Evolutionary conservation across 352 stramenopile species (phyloP).

Genomic region (Phytophthora colocasiae): DNA sequence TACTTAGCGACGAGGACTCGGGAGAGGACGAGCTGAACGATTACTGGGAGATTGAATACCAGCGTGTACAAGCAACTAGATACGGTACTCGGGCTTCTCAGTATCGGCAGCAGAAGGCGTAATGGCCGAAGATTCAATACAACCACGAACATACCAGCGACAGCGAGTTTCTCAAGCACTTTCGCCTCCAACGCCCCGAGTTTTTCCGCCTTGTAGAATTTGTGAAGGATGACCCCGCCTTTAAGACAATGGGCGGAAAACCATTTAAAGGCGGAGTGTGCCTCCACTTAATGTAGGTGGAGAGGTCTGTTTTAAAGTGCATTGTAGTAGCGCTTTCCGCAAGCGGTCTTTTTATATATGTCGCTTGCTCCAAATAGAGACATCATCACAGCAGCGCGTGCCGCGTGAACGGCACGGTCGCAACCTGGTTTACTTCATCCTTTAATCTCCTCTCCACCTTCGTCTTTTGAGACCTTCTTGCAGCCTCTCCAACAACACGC

Average conservation of each 20-base stretch:
- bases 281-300: conserved; percentile 22
- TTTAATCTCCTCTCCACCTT: neutral
- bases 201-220: conserved; percentile 11
- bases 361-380: neutral
- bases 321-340: conserved; percentile 19
- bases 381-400: conserved; percentile 6
- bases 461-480: neutral
- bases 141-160: conserved; percentile 16
- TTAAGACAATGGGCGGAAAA: conserved; percentile 1
- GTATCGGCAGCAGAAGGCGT: conserved; percentile 2
- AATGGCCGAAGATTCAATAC: conserved; percentile 8
- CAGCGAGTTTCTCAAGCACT: conserved; percentile 22
- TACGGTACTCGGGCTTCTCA: neutral
- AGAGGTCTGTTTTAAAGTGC: neutral
- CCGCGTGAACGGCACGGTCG: neutral
- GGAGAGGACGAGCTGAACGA: conserved; percentile 18
- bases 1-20: conserved; percentile 7
- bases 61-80: neutral
- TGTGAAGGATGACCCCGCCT: conserved; percentile 17
- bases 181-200: conserved; percentile 8
- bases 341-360: conserved; percentile 7
- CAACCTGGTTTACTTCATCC: neutral
- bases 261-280: conserved; percentile 29
- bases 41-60: conserved; percentile 13
- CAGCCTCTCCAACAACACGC: neutral